Percentiles rank a stretch among this genome's conserved stretches.
Evolutionary conservation across 2,329 filamentous ascomycete genomes (phyloP).

Genomic region (Lachnellula occidentalis): DNA sequence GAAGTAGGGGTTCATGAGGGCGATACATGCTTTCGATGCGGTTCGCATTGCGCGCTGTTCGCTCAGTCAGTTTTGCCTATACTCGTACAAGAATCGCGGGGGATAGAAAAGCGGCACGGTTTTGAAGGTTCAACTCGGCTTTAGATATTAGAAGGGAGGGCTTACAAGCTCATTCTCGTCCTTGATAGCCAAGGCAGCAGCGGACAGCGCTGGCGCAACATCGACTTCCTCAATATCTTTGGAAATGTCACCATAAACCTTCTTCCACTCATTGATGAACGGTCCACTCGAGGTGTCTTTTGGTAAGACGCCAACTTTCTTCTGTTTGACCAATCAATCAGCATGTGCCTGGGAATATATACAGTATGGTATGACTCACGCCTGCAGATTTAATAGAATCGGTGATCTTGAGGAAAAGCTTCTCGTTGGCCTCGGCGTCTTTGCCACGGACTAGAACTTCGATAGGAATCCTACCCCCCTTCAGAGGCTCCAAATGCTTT

Average conservation of each 20-base stretch:
- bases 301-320: conserved; percentile 80
- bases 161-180: conserved; percentile 81
- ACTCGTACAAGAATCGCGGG: background rate
- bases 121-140: too few species aligned
- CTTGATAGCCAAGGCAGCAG: conserved; percentile 82
- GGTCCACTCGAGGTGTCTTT: conserved; percentile 83
- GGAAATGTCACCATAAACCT: conserved; percentile 67
- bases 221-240: conserved; percentile 89
- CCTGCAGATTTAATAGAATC: conserved; percentile 84
- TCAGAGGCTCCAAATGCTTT: conserved; percentile 86
- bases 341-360: background rate
- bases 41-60: conserved; percentile 78
- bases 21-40: conserved; percentile 88
- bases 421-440: conserved; percentile 84
- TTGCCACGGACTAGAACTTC: conserved; percentile 91
- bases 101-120: too few species aligned
- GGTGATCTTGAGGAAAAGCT: conserved; percentile 77
- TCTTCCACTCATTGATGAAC: conserved; percentile 96
- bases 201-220: conserved; percentile 74
- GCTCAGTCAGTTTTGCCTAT: background rate
- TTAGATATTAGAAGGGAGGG: background rate
- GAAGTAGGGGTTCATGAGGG: conserved; percentile 92
- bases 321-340: conserved; percentile 42
- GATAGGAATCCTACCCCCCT: conserved; percentile 85
- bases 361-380: conserved; percentile 45